phyloP scores from a whole-genome alignment of 2,329 filamentous ascomycete species.

The Cladorrhinum sp. region DNA sequence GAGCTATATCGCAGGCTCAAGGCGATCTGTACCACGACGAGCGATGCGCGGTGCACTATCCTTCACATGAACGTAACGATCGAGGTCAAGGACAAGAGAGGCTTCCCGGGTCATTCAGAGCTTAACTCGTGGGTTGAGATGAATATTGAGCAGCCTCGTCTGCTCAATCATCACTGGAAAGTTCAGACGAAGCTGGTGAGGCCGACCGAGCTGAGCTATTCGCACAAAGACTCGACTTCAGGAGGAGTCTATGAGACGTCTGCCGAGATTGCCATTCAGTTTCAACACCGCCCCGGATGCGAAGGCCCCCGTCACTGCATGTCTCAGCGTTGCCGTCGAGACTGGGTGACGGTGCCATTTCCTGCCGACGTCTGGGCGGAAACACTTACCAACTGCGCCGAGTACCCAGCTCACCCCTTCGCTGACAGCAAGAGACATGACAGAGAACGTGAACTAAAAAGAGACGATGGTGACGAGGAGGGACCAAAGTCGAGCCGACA shows the following conservation, averaged over 20 bases:
- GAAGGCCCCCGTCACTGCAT: conserved; percentile 46
- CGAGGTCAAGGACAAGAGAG: conserved; percentile 54
- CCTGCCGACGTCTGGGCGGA: conserved; percentile 57
- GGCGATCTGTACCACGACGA: conserved; percentile 31
- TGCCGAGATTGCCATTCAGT: conserved; percentile 49
- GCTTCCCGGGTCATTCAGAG: conserved; percentile 58
- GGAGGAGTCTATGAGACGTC: conserved; percentile 46
- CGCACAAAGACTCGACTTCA: conserved; percentile 27
- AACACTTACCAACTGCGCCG: conserved; percentile 55
- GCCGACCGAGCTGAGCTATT: conserved; percentile 51
- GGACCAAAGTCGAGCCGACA: conserved; percentile 10
- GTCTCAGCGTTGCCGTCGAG: conserved; percentile 41
- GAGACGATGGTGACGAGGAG: conserved; percentile 31
- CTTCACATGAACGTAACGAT: conserved; percentile 62
- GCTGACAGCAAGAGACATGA: conserved; percentile 25
- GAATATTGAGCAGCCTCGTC: conserved; percentile 50
- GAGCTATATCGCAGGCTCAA: conserved; percentile 53
- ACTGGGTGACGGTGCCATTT: conserved; percentile 55
- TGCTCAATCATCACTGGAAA: conserved; percentile 59
- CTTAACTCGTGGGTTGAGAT: conserved; percentile 59
- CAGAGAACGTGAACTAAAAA: conserved; percentile 27
- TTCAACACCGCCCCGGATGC: conserved; percentile 51
- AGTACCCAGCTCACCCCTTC: conserved; percentile 44
- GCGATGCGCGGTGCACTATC: conserved; percentile 49
- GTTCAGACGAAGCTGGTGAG: conserved; percentile 58